A percentile compares a stretch with the other conserved stretches of the same genome.
phyloP scores from a whole-genome alignment of 192 early-diverging fungal species.

The Rhizophagus clarus region DNA sequence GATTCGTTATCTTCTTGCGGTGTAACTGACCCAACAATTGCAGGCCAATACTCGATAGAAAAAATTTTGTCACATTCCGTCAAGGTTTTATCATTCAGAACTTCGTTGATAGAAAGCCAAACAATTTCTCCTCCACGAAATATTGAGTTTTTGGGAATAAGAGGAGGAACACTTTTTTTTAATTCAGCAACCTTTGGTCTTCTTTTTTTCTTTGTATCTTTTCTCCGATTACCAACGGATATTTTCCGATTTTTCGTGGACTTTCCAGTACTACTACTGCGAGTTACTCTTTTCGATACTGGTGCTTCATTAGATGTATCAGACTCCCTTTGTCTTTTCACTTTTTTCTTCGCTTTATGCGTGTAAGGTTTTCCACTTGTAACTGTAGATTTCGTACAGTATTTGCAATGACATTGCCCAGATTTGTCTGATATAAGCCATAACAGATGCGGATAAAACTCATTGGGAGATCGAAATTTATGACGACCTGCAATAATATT shows the following conservation, averaged over 20 bases:
- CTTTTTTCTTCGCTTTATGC: background rate
- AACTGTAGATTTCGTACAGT: background rate
- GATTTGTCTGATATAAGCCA: conserved; percentile 13
- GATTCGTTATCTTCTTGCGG: background rate
- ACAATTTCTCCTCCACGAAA: background rate
- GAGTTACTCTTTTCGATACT: background rate
- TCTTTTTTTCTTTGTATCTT: background rate
- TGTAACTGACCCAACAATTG: background rate
- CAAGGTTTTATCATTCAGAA: background rate
- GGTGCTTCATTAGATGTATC: background rate
- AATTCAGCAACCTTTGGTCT: background rate
- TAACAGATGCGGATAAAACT: background rate
- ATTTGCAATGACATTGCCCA: background rate
- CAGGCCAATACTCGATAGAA: background rate
- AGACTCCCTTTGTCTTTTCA: background rate
- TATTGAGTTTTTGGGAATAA: background rate
- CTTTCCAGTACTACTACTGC: background rate
- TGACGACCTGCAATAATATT: background rate
- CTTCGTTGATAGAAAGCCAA: background rate
- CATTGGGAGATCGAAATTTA: conserved; percentile 3
- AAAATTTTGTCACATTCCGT: background rate
- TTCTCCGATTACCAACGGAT: background rate
- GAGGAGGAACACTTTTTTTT: background rate
- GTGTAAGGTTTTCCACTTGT: background rate
- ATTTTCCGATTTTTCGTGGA: too few relatives aligned